Evolutionary conservation across 129 eudicot genomes (phyloP), one percentile per base, ranked within the genome.

Genomic region (Rutidosis leptorrhynchoides): DNA sequence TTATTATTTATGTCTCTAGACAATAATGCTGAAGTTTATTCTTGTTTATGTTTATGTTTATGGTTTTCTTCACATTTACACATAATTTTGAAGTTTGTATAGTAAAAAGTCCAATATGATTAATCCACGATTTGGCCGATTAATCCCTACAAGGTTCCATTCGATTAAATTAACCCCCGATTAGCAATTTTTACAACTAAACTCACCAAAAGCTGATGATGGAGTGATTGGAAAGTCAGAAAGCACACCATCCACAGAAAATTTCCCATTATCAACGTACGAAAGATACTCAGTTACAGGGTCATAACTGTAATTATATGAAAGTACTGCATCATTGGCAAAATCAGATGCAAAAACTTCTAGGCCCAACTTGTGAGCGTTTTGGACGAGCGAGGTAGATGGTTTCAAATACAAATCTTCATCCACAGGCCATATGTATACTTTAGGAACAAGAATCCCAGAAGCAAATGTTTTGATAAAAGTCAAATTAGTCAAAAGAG

Each of bases 211-310:
- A 57, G 96, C 85, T 52, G 27, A 79, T 21, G 99, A 86, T 58
- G 99, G 79, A 66, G 97, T 83, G 42, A 94, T 74, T 33, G 99
- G 95, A 85, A 82, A 82, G 75, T 94, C 99, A 63, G 99, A 82
- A 29, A 94, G 81, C 64, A 94, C 93, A 27, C 99, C 99, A 64
- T 94, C 99, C 19, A 94, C 99, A 30, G 95, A 79, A 75, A 94
- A 94, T 26, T 69, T 67, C 5, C 85, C 90, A 29, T 89, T 94
- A 76, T 94, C 95, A 25, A 89, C 62, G 20, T 67, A 89, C 15
- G 74, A 65, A 35, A 89, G 79, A 75, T 86, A 84, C 79, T 94
- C 99, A 16, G 83, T 53, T 22, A 79, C 85, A 65, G 99, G 99
- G 29, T 94, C 94, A 60, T 74, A 94, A 68, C 92, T 94, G 64